Conservation (phyloP, 345 rosid species). For the Gossypium herbaceum region DNA sequence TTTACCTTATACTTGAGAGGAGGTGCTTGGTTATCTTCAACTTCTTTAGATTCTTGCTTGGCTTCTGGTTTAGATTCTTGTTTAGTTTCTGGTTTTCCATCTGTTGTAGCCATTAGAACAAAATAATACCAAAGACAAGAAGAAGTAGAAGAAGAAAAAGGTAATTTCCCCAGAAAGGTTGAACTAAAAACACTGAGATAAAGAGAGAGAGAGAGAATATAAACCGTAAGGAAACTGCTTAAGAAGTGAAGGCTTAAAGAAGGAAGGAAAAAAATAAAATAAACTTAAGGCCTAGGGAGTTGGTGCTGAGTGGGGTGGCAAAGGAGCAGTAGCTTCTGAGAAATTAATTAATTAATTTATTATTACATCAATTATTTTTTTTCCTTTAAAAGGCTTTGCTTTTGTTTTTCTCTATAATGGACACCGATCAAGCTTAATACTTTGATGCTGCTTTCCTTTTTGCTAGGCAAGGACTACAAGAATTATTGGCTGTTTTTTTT, state of each 20-base stretch:
- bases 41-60: constrained; percentile 24
- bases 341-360: neutral
- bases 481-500: neutral
- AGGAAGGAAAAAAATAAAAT: neutral
- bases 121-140: neutral
- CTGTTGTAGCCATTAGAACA: constrained; percentile 40
- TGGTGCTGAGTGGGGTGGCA: constrained; percentile 6
- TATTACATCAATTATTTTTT: neutral
- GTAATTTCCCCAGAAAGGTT: neutral
- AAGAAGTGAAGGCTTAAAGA: constrained; percentile 6
- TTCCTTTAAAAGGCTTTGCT: neutral
- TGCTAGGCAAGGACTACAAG: neutral
- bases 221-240: neutral
- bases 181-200: neutral
- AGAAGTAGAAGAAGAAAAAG: neutral
- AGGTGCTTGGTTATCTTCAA: constrained; percentile 30
- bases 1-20: constrained; percentile 68
- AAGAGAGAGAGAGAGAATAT: neutral
- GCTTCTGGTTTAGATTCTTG: constrained; percentile 21
- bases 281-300: neutral
- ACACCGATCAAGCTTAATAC: neutral
- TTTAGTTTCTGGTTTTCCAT: constrained; percentile 29
- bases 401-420: neutral
- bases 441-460: neutral
- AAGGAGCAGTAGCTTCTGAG: neutral